Conservation (phyloP, 495 filamentous ascomycete species). For the Hyaloscypha variabilis region DNA sequence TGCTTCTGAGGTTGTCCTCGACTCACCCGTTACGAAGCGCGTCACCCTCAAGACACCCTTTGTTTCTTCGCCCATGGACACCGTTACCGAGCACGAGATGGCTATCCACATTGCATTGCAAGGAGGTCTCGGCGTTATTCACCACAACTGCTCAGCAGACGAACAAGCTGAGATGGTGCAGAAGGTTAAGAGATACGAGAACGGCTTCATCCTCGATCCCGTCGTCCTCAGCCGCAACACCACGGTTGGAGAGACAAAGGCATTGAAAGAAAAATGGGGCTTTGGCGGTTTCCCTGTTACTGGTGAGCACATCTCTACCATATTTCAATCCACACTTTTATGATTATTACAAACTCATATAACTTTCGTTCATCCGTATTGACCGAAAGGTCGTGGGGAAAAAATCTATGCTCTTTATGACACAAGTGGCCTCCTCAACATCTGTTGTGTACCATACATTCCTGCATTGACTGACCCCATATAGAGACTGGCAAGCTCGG, state of each 20-base stretch:
- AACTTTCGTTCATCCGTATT: constrained; percentile 99
- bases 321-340: constrained; percentile 46
- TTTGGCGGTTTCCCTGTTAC: constrained; percentile 99
- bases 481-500: constrained; percentile 89
- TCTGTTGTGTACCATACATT: background rate
- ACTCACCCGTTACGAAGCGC: constrained; percentile 90
- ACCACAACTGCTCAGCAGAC: constrained; percentile 97
- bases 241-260: constrained; percentile 89
- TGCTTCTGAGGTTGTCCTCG: constrained; percentile 84
- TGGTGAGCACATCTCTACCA: constrained; percentile 64
- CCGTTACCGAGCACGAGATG: constrained; percentile 98
- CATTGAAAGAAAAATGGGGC: constrained; percentile 94
- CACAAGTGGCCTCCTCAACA: constrained; percentile 16
- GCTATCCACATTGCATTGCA: constrained; percentile 98
- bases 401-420: constrained; percentile 54
- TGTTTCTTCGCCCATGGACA: constrained; percentile 98
- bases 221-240: constrained; percentile 87
- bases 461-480: constrained; percentile 8
- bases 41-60: constrained; percentile 94
- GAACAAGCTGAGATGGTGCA: constrained; percentile 98
- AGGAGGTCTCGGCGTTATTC: constrained; percentile 94
- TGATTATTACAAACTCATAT: constrained; percentile 75
- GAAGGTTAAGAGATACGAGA: constrained; percentile 99
- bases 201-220: constrained; percentile 97
- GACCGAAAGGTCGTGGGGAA: constrained; percentile 86